A percentile compares a stretch with the other conserved stretches of the same genome.
Conservation (phyloP, 345 rosid species). For the Fremontodendron californicum region DNA sequence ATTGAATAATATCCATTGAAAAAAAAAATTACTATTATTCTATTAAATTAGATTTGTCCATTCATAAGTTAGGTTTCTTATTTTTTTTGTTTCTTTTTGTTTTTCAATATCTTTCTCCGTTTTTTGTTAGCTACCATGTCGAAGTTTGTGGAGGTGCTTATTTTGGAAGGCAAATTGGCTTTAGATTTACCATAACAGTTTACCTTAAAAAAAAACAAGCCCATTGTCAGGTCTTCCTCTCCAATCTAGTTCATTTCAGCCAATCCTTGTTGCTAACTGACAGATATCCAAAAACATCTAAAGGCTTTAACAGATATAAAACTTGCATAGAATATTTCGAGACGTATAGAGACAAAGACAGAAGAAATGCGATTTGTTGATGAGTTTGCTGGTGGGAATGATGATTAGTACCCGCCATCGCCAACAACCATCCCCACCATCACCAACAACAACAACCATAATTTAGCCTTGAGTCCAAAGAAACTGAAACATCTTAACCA, state of each 20-base stretch:
- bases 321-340: background rate
- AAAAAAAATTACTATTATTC: background rate
- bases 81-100: background rate
- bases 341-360: background rate
- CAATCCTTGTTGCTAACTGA: background rate
- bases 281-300: background rate
- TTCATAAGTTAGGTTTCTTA: no score
- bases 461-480: slow-evolving; percentile 48
- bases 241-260: background rate
- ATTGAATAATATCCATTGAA: no score
- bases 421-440: slow-evolving; percentile 40
- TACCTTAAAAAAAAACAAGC: background rate
- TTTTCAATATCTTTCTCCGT: no score
- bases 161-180: background rate
- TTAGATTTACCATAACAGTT: background rate
- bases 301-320: background rate
- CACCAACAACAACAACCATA: slow-evolving; percentile 32
- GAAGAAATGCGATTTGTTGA: background rate
- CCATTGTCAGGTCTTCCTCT: background rate
- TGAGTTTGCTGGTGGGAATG: slow-evolving; percentile 30
- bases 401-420: slow-evolving; percentile 44
- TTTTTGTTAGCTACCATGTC: background rate
- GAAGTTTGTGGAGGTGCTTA: background rate
- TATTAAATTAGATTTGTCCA: background rate
- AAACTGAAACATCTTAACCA: slow-evolving; percentile 45